Evolutionary conservation across 805 yeast species (phyloP).

Genomic region (Ogataea dorogensis): DNA sequence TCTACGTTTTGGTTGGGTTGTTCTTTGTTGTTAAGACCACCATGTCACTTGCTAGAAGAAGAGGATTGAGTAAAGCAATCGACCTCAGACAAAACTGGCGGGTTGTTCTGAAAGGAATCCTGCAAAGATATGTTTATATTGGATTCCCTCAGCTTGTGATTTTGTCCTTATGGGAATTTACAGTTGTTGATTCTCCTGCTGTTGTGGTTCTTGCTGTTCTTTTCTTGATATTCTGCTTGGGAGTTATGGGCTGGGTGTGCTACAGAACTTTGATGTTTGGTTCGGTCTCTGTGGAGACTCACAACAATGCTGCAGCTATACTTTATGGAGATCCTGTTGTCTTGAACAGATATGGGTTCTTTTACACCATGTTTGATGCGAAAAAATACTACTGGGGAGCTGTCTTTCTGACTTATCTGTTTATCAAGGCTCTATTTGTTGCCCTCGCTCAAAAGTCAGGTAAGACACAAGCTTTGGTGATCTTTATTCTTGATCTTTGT

Average conservation of each 20-base stretch:
- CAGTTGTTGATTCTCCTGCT: conserved; percentile 79
- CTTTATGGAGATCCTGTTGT: conserved; percentile 75
- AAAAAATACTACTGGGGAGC: conserved; percentile 79
- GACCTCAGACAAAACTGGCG: conserved; percentile 43
- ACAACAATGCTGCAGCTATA: conserved; percentile 82
- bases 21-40: conserved; percentile 54
- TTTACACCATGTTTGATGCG: conserved; percentile 87
- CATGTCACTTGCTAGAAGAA: conserved; percentile 38
- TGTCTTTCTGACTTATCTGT: conserved; percentile 57
- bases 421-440: conserved; percentile 69
- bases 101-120: conserved; percentile 68
- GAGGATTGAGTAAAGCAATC: conserved; percentile 18
- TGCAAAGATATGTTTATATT: conserved; percentile 75
- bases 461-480: conserved; percentile 72
- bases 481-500: conserved; percentile 72
- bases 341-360: conserved; percentile 79
- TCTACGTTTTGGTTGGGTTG: conserved; percentile 64
- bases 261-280: conserved; percentile 67
- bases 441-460: conserved; percentile 80
- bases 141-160: conserved; percentile 82
- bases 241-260: conserved; percentile 62
- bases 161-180: conserved; percentile 85
- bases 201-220: conserved; percentile 78
- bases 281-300: conserved; percentile 51
- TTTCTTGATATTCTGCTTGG: conserved; percentile 59